phyloP scores from a whole-genome alignment of 305 asterid genomes.

The Fraxinus angustifolia region DNA sequence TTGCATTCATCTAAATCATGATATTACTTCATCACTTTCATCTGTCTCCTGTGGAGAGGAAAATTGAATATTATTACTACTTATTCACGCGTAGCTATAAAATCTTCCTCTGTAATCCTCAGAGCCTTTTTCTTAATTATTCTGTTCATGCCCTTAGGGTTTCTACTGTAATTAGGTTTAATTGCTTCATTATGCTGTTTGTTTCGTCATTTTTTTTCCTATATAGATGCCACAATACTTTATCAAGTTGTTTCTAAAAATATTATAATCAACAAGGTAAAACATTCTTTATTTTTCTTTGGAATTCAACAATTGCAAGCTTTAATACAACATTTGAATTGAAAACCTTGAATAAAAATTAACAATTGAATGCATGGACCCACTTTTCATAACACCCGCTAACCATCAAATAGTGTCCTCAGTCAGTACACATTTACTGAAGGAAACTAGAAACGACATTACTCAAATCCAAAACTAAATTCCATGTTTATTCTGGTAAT shows the following conservation, averaged over 20 bases:
- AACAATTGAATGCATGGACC: background rate
- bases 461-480: background rate
- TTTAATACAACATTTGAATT: background rate
- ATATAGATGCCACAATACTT: background rate
- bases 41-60: background rate
- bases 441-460: background rate
- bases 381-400: background rate
- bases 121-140: background rate
- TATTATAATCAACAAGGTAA: background rate
- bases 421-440: background rate
- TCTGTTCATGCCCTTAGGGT: background rate
- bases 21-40: background rate
- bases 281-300: background rate
- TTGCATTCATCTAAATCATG: background rate
- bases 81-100: background rate
- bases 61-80: background rate
- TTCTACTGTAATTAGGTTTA: background rate
- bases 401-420: background rate
- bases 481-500: background rate
- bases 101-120: background rate
- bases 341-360: background rate
- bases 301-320: background rate
- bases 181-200: background rate
- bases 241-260: background rate
- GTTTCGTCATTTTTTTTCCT: background rate